Evolutionary conservation across 2,329 filamentous ascomycete species (phyloP), one percentile per base, ranked within the genome.

Genomic region (Ceratocystis colombiana): DNA sequence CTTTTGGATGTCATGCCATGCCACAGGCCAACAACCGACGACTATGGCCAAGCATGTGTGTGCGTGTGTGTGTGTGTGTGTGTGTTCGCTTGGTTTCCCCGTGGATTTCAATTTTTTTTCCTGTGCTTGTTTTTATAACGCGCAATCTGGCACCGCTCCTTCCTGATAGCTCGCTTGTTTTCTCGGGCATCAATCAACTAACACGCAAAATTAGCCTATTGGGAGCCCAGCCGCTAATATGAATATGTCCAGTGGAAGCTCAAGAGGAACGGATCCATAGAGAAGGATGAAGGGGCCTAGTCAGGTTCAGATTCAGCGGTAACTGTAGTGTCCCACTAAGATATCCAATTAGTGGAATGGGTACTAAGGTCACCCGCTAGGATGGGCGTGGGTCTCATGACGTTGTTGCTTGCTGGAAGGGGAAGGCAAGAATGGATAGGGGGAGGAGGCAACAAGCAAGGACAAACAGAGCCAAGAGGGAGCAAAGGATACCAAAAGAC

Each of bases 401-500:
- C 53, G 53, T 37, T 59, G 53, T 22, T 53, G 20, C 17, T 15
- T 64, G 66, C 64, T 28, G 62, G 46, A 48, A 64, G 30, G 59
- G 65, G 45, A 41, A 57, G 15, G 48, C 66, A 63, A 53, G 15
- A 64, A 64, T 33, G 25, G 33, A 41, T 20, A 33, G 25, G 48
- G 48, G 48, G 48, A 25, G 20, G 8, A 20, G n/a, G 46, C n/a
- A 28, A 25, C 8, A 25, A 20, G 15, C 10, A 53, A 53, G 48
- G 20, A 53, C 20, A 53, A 25, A 2, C 12, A 25, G 45, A 20
- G 48, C 48, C 22, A 53, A 53, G 25, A 50, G 22, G 17, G 17
- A 48, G 12, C 15, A 48, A 48, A 48, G 45, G 45, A n/a, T 20
- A 48, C 45, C 17, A 48, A 48, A 50, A 50, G 6, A 20, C 22